Evolutionary conservation across 768 basidiomycete genomes (phyloP), one percentile per base, ranked within the genome.

Genomic region (Hortiboletus campestris): DNA sequence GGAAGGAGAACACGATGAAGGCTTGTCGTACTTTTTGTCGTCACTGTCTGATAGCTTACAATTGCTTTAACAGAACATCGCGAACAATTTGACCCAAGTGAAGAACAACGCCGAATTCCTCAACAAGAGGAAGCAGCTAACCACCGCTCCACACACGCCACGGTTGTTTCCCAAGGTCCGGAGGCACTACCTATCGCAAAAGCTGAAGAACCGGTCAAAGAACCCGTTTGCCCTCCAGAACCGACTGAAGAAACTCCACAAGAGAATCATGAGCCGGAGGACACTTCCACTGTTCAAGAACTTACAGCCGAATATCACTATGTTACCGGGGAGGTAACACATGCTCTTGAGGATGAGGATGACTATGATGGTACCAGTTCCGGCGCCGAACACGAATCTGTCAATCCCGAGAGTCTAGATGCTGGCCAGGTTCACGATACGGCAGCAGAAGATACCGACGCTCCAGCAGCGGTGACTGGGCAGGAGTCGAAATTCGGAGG

Each of bases 341-440:
- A 56, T 25, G 44, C 29, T 47, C 58, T 63, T 29, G 67, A 63
- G 42, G 58, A 65, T 16, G 72, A 64, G 16, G 57, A 55, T 20
- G 58, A 62, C 34, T 65, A 65, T 46, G 56, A 62, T 31, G 62
- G 43, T 35, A 53, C 56, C 19, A 60, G 63, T 28, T 45, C 49
- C 3, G 56, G 55, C 41, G 60, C 53, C 32, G 67, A 67, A 48
- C 63, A 58, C 14, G 56, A 58, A 49, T 60, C 60, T 17, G 9
- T 48, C 19, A 59, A 54, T 17, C 53, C 57, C 19, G 65, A 67
- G 6, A 54, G 31, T 39, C 58, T 69, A 16, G 71, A 73, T 51
- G 69, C 67, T 35, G 67, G 71, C 53, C 67, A 59, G 42, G 60
- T 66, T 39, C 72, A 75, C 29, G 63, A 52, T 11, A 43, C 47